These are phyloP conservation scores for Collybia sordida DNA, from an alignment of 768 basidiomycete genomes.

Conservation along the genomic window DNA sequence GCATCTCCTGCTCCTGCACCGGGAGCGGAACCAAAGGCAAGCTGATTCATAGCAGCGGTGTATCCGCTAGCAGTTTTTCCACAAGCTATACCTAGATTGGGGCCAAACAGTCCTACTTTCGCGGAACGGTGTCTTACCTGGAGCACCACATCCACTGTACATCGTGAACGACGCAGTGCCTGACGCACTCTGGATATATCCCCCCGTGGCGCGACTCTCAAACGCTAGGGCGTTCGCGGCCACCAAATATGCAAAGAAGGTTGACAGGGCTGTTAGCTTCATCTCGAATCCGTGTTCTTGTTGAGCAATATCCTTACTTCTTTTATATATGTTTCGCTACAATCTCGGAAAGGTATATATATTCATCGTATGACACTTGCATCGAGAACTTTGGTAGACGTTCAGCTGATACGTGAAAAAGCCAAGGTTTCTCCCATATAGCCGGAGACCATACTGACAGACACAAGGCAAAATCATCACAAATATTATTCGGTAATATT, in stretches of 20 bases:
- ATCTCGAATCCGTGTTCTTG: constrained; percentile 8
- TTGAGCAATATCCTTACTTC: background rate
- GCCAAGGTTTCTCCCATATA: constrained; percentile 8
- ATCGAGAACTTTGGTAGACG: background rate
- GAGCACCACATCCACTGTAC: constrained; percentile 49
- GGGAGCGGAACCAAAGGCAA: constrained; percentile 51
- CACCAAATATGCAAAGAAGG: constrained; percentile 18
- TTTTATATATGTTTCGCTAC: constrained; percentile 14
- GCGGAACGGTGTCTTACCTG: constrained; percentile 30
- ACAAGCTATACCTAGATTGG: constrained; percentile 38
- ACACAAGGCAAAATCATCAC: no score
- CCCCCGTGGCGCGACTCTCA: constrained; percentile 39
- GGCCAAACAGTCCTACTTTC: background rate
- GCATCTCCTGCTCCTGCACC: constrained; percentile 56
- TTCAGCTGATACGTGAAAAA: constrained; percentile 2
- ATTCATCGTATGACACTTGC: constrained; percentile 1
- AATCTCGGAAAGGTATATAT: constrained; percentile 6
- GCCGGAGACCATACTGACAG: background rate
- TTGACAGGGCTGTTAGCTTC: constrained; percentile 17
- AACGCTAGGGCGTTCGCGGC: constrained; percentile 23
- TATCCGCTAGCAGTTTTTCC: constrained; percentile 48
- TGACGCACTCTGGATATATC: constrained; percentile 53
- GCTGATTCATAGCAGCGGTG: constrained; percentile 58
- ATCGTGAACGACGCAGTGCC: constrained; percentile 57
- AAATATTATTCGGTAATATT: background rate